These are phyloP conservation scores for Aspergillus sclerotioniger DNA, from an alignment of 495 filamentous ascomycete genomes.

Conservation along the genomic window DNA sequence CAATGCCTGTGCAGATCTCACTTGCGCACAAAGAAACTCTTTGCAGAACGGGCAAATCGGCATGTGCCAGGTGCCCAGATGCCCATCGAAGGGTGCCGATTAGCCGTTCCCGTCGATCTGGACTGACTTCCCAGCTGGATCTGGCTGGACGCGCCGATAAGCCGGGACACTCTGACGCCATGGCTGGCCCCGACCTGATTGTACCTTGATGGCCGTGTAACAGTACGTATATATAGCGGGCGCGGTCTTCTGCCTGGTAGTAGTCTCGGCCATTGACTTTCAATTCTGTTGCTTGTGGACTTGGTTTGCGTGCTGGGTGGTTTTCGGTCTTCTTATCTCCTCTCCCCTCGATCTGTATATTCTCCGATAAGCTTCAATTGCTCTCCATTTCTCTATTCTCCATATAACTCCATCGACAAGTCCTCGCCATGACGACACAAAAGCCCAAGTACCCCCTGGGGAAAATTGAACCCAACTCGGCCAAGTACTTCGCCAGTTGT, in stretches of 20 bases:
- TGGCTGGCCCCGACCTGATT: not conserved
- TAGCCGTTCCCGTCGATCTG: not conserved
- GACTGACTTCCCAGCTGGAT: not conserved
- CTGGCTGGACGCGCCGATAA: not conserved
- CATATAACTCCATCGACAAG: not conserved
- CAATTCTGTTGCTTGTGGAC: not conserved
- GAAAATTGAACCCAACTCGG: slow-evolving; percentile 65
- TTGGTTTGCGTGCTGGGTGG: not conserved
- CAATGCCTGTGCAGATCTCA: too few relatives aligned
- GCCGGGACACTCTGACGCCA: not conserved
- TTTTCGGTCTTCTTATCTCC: not conserved
- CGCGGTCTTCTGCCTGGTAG: not conserved
- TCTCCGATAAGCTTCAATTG: not conserved
- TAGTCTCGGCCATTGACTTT: not conserved
- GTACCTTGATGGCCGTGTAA: not conserved
- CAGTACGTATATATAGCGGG: not conserved
- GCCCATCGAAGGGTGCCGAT: not conserved
- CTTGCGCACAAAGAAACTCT: not conserved
- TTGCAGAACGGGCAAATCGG: not conserved
- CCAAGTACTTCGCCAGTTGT: slow-evolving; percentile 66
- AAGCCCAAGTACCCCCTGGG: slow-evolving; percentile 46
- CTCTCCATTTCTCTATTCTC: not conserved
- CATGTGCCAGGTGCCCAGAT: not conserved
- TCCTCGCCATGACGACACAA: slow-evolving; percentile 30
- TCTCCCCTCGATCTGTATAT: not conserved